Base-by-base conservation (phyloP, 345 rosid species). In the Pugionium dolabratum region DNA sequence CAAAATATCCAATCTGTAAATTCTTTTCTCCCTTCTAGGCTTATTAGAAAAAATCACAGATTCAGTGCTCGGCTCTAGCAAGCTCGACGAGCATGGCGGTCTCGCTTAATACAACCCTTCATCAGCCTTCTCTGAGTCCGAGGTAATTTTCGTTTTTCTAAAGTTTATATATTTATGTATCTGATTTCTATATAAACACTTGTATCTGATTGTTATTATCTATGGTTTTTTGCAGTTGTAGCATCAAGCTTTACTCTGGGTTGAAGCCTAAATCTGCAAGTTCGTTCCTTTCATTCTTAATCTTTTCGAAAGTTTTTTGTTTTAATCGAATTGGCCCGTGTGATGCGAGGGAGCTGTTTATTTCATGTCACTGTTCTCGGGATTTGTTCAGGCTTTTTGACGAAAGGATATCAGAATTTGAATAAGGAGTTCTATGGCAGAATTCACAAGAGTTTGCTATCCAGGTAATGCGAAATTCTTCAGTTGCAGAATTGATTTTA, bases 161-260 rank as follows among this genome's bases (percentile, higher is more conserved):
- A 3, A 49, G 4, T 45, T 53, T 55, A 29, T 27, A 37, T 7
- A 40, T 54, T 39, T 26, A 9, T 58, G 9, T 67, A 7, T 46
- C 10, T 64, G 39, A 10, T 8, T 66, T 18, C n/a, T 18, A 18
- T 18, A 37, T 5, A 66, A 6, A 57, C 32, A 40, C 35, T 67
- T 27, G 35, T 66, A 41, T 59, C 73, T 55, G 62, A 67, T 56
- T 69, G 45, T 11, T 46, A 33, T 45, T 46, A 41, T 44, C 3
- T 3, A 27, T 53, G 32, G 44, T 61, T 39, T 74, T 74, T 74
- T 62, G 72, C 86, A 86, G 97, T 59, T 80, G 77, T 66, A 79
- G 88, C 41, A 76, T 86, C 73, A 85, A 77, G 83, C 80, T 83
- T 45, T 84, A 83, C 46, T 82, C 96, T 7, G 94, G 96, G 46